These are phyloP conservation scores for Russula lepida DNA, from an alignment of 768 basidiomycete species.

Conservation along the genomic window DNA sequence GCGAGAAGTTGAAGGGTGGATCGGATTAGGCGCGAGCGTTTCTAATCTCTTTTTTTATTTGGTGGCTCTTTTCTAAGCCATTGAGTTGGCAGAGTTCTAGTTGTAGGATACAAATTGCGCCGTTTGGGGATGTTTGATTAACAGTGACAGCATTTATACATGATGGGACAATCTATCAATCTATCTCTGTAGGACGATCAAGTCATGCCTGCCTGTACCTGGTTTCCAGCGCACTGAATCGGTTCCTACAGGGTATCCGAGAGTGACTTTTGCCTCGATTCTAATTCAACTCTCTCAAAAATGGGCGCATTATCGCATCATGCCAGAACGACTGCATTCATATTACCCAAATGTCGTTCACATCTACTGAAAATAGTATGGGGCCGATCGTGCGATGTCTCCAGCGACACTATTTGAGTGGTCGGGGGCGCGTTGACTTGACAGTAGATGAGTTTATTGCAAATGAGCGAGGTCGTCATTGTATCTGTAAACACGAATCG, in stretches of 20 bases:
- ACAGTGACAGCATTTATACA: background rate
- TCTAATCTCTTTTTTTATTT: background rate
- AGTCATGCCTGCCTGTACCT: background rate
- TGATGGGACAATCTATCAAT: background rate
- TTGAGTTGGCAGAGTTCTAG: background rate
- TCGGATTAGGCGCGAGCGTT: background rate
- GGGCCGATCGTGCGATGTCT: too few species aligned
- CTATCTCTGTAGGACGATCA: background rate
- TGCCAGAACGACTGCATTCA: too few species aligned
- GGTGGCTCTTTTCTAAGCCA: background rate
- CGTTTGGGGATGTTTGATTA: background rate
- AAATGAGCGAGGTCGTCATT: background rate
- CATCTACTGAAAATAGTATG: too few species aligned
- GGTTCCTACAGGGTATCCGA: too few species aligned
- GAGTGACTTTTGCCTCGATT: too few species aligned
- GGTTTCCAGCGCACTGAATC: too few species aligned
- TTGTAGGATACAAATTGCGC: conserved; percentile 1
- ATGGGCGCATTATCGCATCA: too few species aligned
- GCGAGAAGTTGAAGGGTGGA: conserved; percentile 13
- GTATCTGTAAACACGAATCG: background rate
- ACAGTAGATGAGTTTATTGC: too few species aligned
- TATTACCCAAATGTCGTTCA: too few species aligned
- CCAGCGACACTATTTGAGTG: background rate
- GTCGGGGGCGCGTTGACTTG: too few species aligned
- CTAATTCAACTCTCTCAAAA: too few species aligned